phyloP scores from a whole-genome alignment of 768 basidiomycete genomes.

The Lactarius tabidus region DNA sequence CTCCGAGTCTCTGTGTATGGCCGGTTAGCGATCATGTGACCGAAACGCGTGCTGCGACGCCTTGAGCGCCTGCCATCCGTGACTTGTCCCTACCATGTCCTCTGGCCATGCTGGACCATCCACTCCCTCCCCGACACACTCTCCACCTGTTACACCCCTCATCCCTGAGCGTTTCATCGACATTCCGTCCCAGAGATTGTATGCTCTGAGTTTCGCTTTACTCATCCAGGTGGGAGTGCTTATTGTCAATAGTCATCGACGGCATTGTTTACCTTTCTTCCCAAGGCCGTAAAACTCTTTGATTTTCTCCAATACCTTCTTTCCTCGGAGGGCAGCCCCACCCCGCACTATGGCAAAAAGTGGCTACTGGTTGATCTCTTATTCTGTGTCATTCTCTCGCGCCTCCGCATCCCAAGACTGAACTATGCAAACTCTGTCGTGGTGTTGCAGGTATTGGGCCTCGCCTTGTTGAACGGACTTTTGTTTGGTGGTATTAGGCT shows the following conservation, averaged over 20 bases:
- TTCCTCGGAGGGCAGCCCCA: slow-evolving; percentile 39
- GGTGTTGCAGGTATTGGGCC: slow-evolving; percentile 52
- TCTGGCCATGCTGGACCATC: slow-evolving; percentile 10
- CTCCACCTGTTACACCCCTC: slow-evolving; percentile 38
- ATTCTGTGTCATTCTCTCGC: slow-evolving; percentile 53
- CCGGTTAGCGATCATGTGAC: slow-evolving; percentile 14
- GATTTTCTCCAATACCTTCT: slow-evolving; percentile 60
- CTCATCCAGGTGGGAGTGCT: slow-evolving; percentile 61
- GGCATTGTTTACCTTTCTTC: background rate
- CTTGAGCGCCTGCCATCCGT: background rate
- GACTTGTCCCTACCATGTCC: slow-evolving; percentile 12
- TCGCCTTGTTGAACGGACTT: slow-evolving; percentile 64
- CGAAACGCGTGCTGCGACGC: background rate
- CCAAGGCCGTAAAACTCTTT: slow-evolving; percentile 69
- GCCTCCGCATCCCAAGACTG: slow-evolving; percentile 70
- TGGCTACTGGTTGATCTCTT: slow-evolving; percentile 70
- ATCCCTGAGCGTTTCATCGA: slow-evolving; percentile 74
- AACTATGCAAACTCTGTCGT: slow-evolving; percentile 62
- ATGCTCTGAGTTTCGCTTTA: slow-evolving; percentile 69
- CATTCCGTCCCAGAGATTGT: slow-evolving; percentile 74
- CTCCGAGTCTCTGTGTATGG: background rate
- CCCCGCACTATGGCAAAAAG: slow-evolving; percentile 49
- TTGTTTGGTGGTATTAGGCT: slow-evolving; percentile 69
- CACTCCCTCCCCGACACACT: background rate
- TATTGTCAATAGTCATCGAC: background rate